phyloP scores from a whole-genome alignment of 228 moss, liverwort and hornwort species.

The Sphagnum magellanicum region DNA sequence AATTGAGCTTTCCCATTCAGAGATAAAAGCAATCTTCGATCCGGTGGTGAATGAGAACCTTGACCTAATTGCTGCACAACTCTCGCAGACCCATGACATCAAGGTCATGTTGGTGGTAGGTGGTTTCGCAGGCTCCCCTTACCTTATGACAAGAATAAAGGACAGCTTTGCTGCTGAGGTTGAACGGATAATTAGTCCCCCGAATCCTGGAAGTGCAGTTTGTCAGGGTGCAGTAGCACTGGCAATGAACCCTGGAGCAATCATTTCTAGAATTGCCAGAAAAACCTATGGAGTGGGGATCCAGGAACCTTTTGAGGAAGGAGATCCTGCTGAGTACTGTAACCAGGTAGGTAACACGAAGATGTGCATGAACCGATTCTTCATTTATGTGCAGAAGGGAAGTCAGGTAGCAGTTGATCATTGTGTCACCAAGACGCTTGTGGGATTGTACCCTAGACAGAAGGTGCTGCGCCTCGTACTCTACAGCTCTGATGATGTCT shows the following conservation, averaged over 20 bases:
- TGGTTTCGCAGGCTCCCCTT: slow-evolving; percentile 32
- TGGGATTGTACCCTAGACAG: slow-evolving; percentile 20
- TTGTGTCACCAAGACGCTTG: slow-evolving; percentile 17
- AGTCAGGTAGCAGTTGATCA: slow-evolving; percentile 11
- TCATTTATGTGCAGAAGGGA: slow-evolving; percentile 22
- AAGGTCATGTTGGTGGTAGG: slow-evolving; percentile 37
- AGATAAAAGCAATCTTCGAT: slow-evolving; percentile 32
- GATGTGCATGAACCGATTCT: slow-evolving; percentile 24
- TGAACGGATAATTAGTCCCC: slow-evolving; percentile 17
- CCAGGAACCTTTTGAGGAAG: slow-evolving; percentile 12
- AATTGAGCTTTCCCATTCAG: slow-evolving; percentile 12
- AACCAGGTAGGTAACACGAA: slow-evolving; percentile 11
- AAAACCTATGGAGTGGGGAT: slow-evolving; percentile 30
- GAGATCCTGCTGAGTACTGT: slow-evolving; percentile 11
- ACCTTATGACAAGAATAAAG: slow-evolving; percentile 15
- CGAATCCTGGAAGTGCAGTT: slow-evolving; percentile 44
- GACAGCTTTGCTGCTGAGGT: slow-evolving; percentile 4
- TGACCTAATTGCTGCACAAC: slow-evolving; percentile 5
- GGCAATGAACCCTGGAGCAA: slow-evolving; percentile 13
- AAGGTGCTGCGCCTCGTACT: slow-evolving; percentile 22
- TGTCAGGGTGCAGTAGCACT: slow-evolving; percentile 46
- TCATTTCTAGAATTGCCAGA: slow-evolving; percentile 23
- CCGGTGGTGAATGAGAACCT: slow-evolving; percentile 22
- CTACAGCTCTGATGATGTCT: slow-evolving; percentile 16
- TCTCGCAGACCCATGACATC: slow-evolving; percentile 12